These are phyloP conservation scores for Rhinocladiella mackenziei DNA, from an alignment of 2,329 filamentous ascomycete species.

Conservation along the genomic window DNA sequence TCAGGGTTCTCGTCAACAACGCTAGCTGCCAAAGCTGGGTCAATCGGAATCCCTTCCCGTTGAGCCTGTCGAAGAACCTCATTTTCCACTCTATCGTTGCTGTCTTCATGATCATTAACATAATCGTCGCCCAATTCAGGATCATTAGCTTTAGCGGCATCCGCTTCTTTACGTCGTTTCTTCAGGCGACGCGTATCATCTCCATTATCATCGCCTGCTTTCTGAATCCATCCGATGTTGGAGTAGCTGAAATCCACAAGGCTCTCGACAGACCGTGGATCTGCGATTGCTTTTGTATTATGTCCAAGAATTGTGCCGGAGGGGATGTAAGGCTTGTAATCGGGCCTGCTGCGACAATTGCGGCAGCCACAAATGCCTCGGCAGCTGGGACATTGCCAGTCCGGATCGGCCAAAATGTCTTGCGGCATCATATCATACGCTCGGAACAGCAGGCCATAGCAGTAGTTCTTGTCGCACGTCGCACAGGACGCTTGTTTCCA, in stretches of 20 bases:
- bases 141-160: slow-evolving; percentile 48
- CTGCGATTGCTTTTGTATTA: slow-evolving; percentile 84
- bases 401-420: slow-evolving; percentile 69
- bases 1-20: slow-evolving; percentile 28
- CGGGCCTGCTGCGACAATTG: slow-evolving; percentile 64
- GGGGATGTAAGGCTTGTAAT: slow-evolving; percentile 76
- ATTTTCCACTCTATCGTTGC: slow-evolving; percentile 16
- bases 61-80: slow-evolving; percentile 25
- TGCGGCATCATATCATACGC: slow-evolving; percentile 89
- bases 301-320: slow-evolving; percentile 85
- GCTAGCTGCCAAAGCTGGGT: slow-evolving; percentile 37
- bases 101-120: slow-evolving; percentile 38
- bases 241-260: slow-evolving; percentile 87
- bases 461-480: slow-evolving; percentile 72
- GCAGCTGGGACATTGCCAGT: slow-evolving; percentile 89
- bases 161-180: slow-evolving; percentile 52
- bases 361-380: slow-evolving; percentile 82
- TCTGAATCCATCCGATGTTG: slow-evolving; percentile 77
- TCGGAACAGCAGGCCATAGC: slow-evolving; percentile 87
- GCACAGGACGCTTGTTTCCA: slow-evolving; percentile 85
- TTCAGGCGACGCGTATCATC: slow-evolving; percentile 46
- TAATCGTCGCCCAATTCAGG: slow-evolving; percentile 44
- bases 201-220: slow-evolving; percentile 47
- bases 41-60: slow-evolving; percentile 40
- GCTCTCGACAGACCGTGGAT: slow-evolving; percentile 83